Percentiles rank a stretch among this genome's conserved stretches.
These are phyloP conservation scores for Carex cristatella DNA, from an alignment of 176 grass and related monocot species.

Conservation along the genomic window DNA sequence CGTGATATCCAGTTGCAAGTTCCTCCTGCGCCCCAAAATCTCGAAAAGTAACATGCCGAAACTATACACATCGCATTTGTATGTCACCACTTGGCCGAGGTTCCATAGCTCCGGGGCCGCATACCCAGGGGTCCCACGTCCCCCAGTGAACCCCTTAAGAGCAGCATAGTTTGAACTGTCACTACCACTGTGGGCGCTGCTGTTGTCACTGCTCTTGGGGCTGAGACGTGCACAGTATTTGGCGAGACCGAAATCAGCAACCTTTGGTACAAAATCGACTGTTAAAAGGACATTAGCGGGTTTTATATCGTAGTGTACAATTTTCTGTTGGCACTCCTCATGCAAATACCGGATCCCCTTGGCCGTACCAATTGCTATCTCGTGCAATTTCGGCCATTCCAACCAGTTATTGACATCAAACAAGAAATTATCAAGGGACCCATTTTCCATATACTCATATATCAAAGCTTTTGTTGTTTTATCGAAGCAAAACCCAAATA, in stretches of 20 bases:
- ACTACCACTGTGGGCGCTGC: not conserved
- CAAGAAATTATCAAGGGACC: conserved; percentile 57
- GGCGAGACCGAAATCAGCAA: conserved; percentile 25
- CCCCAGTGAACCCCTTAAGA: conserved; percentile 4
- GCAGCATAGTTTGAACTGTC: not conserved
- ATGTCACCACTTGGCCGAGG: conserved; percentile 15
- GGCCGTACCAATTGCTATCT: conserved; percentile 23
- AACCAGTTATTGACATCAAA: conserved; percentile 24
- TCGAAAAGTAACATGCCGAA: conserved; percentile 53
- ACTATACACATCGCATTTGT: conserved; percentile 36
- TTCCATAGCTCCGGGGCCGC: conserved; percentile 34
- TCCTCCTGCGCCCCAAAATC: conserved; percentile 51
- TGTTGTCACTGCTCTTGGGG: not conserved
- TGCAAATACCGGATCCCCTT: conserved; percentile 30
- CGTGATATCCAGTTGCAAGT: conserved; percentile 10
- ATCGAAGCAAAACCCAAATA: conserved; percentile 86
- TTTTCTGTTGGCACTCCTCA: conserved; percentile 33
- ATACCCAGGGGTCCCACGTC: conserved; percentile 28
- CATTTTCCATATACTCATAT: conserved; percentile 73
- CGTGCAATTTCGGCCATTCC: conserved; percentile 35
- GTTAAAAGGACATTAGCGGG: conserved; percentile 24
- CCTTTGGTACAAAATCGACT: conserved; percentile 9
- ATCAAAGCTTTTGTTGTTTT: conserved; percentile 44
- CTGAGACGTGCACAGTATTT: conserved; percentile 9
- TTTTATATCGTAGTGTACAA: conserved; percentile 32